A percentile compares a stretch with the other conserved stretches of the same genome.
Evolutionary conservation across 768 basidiomycete genomes (phyloP).

Genomic region (Multifurca ochricompacta): DNA sequence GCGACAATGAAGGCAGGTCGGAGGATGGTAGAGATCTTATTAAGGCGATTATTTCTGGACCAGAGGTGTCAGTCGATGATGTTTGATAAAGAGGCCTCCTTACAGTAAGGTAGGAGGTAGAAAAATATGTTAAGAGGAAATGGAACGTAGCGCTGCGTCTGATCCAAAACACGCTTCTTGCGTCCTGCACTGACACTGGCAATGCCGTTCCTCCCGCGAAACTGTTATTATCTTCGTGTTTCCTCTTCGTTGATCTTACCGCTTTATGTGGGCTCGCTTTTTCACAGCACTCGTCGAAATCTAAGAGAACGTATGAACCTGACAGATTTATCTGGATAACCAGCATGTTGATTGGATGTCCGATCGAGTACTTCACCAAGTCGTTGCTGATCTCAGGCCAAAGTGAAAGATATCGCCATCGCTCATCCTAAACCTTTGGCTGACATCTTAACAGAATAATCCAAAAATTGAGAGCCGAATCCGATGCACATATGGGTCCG

Average conservation of each 20-base stretch:
- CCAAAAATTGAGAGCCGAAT: conserved; percentile 58
- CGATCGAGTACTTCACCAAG: conserved; percentile 68
- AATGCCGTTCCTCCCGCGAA: conserved; percentile 67
- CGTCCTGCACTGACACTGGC: background rate
- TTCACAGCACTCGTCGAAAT: background rate
- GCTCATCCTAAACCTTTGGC: background rate
- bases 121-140: too few relatives aligned
- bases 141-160: too few relatives aligned
- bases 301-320: background rate
- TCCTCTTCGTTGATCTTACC: conserved; percentile 69
- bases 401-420: conserved; percentile 36
- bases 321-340: conserved; percentile 79
- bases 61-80: conserved; percentile 45
- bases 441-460: conserved; percentile 42
- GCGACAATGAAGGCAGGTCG: conserved; percentile 73
- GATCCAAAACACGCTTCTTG: too few relatives aligned
- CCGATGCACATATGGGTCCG: conserved; percentile 35
- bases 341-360: conserved; percentile 89
- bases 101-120: background rate
- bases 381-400: conserved; percentile 71
- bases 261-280: conserved; percentile 48
- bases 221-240: conserved; percentile 77
- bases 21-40: conserved; percentile 83
- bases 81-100: conserved; percentile 27
- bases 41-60: conserved; percentile 84